A percentile compares a stretch with the other conserved stretches of the same genome.
Evolutionary conservation across 192 early-diverging fungal genomes (phyloP).

Genomic region (Radiomyces spectabilis): DNA sequence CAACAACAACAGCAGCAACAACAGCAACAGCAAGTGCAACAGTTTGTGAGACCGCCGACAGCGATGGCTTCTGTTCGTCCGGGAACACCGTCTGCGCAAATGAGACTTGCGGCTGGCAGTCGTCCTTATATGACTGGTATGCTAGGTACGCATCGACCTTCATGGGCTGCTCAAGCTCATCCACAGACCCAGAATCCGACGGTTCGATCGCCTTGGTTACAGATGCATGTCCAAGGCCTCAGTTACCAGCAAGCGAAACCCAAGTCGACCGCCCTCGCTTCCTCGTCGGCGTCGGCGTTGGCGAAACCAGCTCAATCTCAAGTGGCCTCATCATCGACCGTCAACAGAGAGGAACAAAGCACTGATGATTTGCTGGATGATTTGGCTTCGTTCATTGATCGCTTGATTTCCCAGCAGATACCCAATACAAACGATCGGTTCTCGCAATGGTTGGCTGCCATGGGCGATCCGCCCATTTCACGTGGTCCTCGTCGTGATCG

Average conservation of each 20-base stretch:
- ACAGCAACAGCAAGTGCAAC: neutral
- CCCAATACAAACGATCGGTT: neutral
- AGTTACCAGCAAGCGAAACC: too few relatives aligned
- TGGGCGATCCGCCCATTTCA: constrained; percentile 22
- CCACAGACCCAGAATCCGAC: constrained; percentile 3
- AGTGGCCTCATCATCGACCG: too few relatives aligned
- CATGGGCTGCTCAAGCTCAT: constrained; percentile 12
- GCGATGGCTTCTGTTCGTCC: neutral
- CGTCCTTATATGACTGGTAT: neutral
- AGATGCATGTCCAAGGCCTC: constrained; percentile 5
- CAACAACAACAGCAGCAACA: neutral
- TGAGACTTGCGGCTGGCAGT: neutral
- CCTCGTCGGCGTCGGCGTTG: neutral
- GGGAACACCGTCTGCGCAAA: neutral
- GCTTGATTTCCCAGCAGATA: neutral
- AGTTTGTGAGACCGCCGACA: neutral
- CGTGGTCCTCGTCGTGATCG: constrained; percentile 1
- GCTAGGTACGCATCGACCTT: constrained; percentile 2
- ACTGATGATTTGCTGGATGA: constrained; percentile 10
- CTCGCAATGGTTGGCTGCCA: constrained; percentile 16
- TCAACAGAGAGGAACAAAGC: constrained; percentile 8
- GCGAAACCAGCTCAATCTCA: too few relatives aligned
- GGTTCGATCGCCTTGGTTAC: constrained; percentile 1
- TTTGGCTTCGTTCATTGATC: constrained; percentile 1
- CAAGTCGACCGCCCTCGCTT: neutral